Evolutionary conservation across 257 asterid species (phyloP).

Genomic region (Plantago elongata): DNA sequence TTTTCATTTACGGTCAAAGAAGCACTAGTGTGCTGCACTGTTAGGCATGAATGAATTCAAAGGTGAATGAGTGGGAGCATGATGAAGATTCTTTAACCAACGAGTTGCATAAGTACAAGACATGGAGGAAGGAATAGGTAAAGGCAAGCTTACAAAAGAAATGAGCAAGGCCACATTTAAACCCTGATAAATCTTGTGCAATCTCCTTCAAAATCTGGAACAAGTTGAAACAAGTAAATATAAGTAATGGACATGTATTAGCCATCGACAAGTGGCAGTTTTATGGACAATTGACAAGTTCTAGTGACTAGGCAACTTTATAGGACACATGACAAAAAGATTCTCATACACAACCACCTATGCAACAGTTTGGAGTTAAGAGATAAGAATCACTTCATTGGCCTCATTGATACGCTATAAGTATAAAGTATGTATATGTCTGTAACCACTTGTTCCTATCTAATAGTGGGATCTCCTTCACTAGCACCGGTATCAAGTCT

Average conservation of each 20-base stretch:
- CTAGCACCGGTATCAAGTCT: no score
- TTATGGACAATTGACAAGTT: background rate
- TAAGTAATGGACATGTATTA: background rate
- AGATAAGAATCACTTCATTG: no score
- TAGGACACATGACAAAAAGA: no score
- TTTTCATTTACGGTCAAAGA: slow-evolving; percentile 95
- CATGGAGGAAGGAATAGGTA: background rate
- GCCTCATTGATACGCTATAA: no score
- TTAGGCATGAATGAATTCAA: slow-evolving; percentile 24
- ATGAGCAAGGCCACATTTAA: slow-evolving; percentile 92
- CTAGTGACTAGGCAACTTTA: no score
- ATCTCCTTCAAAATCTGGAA: slow-evolving; percentile 78
- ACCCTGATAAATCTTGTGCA: slow-evolving; percentile 73
- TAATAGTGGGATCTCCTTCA: no score
- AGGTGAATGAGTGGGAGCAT: slow-evolving; percentile 3
- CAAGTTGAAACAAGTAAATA: slow-evolving; percentile 19
- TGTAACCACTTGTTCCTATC: no score
- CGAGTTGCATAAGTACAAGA: background rate
- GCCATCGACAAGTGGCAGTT: background rate
- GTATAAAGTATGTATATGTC: no score
- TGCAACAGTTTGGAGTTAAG: no score
- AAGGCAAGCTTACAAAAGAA: slow-evolving; percentile 58
- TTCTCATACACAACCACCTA: no score
- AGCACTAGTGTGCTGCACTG: slow-evolving; percentile 99
- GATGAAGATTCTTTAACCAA: background rate